Percentiles rank a stretch among this genome's conserved stretches.
Evolutionary conservation across 352 stramenopile species (phyloP).

Genomic region (Phytophthora litchii): DNA sequence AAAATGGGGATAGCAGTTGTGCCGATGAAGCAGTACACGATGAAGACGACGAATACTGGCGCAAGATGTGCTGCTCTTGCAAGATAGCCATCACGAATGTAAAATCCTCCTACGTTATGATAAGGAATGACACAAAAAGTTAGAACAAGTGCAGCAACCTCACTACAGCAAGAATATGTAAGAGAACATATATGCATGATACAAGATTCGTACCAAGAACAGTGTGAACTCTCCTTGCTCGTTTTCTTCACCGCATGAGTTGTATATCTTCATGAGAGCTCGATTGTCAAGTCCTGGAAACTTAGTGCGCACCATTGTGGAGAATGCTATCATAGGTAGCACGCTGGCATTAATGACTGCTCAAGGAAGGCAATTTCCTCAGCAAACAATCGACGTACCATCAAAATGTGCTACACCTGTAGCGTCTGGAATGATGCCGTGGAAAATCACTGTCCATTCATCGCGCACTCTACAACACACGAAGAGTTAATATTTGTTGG

Average conservation of each 20-base stretch:
- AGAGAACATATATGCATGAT: constrained; percentile 11
- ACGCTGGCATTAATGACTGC: not conserved
- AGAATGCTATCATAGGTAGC: constrained; percentile 44
- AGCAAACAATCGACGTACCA: constrained; percentile 30
- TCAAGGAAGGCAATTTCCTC: not conserved
- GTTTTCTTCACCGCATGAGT: constrained; percentile 82
- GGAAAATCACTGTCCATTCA: constrained; percentile 69
- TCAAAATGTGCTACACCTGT: constrained; percentile 66
- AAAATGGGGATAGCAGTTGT: constrained; percentile 23
- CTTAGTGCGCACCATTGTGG: constrained; percentile 60
- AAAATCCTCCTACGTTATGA: constrained; percentile 58
- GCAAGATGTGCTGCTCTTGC: constrained; percentile 59
- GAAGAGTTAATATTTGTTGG: not conserved
- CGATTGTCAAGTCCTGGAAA: constrained; percentile 54
- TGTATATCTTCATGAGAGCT: constrained; percentile 69
- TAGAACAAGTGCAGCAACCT: constrained; percentile 2
- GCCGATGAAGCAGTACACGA: constrained; percentile 25
- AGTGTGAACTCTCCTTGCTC: constrained; percentile 78
- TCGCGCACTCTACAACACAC: constrained; percentile 46
- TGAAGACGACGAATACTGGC: constrained; percentile 33
- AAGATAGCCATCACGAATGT: constrained; percentile 62
- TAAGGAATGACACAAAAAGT: constrained; percentile 3
- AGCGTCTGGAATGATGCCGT: constrained; percentile 62
- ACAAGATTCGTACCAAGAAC: constrained; percentile 46
- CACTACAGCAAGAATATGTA: constrained; percentile 7